A percentile compares a stretch with the other conserved stretches of the same genome.
These are phyloP conservation scores for Calonectria pteridis DNA, from an alignment of 2,329 filamentous ascomycete species.

Conservation along the genomic window DNA sequence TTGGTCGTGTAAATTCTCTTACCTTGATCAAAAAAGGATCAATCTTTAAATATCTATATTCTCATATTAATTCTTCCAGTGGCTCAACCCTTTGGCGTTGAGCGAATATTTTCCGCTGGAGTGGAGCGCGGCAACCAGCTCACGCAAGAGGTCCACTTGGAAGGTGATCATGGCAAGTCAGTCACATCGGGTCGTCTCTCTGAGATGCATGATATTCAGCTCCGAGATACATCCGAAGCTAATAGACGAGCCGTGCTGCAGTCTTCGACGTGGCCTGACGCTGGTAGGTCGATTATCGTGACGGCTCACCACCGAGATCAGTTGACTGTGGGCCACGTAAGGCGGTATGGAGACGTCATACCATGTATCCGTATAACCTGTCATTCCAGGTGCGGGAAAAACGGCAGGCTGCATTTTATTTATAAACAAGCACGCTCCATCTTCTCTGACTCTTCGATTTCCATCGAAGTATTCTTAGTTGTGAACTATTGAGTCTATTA, in stretches of 20 bases:
- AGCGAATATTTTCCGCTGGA: not conserved
- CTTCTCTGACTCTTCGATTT: not conserved
- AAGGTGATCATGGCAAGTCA: not conserved
- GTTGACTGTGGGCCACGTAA: conserved; percentile 8
- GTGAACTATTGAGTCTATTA: not conserved
- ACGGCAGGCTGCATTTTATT: not conserved
- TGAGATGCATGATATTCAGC: not conserved
- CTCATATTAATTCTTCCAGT: too few relatives aligned
- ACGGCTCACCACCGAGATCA: not conserved
- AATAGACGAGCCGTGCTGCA: not conserved
- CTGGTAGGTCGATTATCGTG: not conserved
- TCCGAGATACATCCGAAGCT: not conserved
- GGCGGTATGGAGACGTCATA: not conserved
- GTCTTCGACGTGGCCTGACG: not conserved
- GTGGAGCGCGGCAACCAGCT: not conserved
- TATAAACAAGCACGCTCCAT: not conserved
- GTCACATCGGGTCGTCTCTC: not conserved
- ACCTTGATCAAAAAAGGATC: not conserved
- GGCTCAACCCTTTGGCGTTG: too few relatives aligned
- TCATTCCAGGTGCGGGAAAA: not conserved
- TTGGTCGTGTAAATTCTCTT: not conserved
- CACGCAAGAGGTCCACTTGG: not conserved
- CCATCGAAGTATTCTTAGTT: not conserved
- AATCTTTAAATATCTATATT: not conserved
- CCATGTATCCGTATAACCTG: not conserved